phyloP scores from a whole-genome alignment of 225 moss, liverwort and hornwort species.

The Pseudisothecium myosuroides region DNA sequence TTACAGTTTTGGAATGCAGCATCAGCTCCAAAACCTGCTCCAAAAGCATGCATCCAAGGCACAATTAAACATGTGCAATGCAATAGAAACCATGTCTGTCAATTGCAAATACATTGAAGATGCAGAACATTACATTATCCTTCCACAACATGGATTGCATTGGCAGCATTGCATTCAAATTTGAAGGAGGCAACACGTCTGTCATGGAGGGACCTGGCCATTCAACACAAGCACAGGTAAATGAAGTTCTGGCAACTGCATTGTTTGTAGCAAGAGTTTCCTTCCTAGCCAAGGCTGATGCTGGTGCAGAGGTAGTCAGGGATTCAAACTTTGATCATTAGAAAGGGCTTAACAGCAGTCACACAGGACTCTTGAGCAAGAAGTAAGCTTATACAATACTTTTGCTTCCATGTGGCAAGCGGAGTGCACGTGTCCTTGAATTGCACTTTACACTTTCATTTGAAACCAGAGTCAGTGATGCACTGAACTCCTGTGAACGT shows the following conservation, averaged over 20 bases:
- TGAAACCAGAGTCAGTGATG: background rate
- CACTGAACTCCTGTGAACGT: background rate
- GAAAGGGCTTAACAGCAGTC: background rate
- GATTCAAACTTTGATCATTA: background rate
- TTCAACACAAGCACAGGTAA: background rate
- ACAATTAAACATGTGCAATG: background rate
- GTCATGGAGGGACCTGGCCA: background rate
- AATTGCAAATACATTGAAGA: background rate
- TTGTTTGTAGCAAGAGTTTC: background rate
- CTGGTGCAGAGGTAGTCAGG: background rate
- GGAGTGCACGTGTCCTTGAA: background rate
- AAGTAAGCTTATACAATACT: background rate
- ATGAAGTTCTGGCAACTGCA: background rate
- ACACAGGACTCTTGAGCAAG: background rate
- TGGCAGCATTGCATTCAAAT: background rate
- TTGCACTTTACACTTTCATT: background rate
- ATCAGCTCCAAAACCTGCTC: background rate
- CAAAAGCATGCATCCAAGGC: background rate
- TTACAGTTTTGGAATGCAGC: background rate
- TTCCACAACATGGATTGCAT: background rate
- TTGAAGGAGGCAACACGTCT: background rate
- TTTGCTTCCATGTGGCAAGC: background rate
- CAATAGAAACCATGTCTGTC: background rate
- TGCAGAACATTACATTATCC: too few species aligned
- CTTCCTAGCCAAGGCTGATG: background rate